Percentiles rank a stretch among this genome's conserved stretches.
Conservation (phyloP, 176 grass and related monocot species). For the Cenchrus purpureus region DNA sequence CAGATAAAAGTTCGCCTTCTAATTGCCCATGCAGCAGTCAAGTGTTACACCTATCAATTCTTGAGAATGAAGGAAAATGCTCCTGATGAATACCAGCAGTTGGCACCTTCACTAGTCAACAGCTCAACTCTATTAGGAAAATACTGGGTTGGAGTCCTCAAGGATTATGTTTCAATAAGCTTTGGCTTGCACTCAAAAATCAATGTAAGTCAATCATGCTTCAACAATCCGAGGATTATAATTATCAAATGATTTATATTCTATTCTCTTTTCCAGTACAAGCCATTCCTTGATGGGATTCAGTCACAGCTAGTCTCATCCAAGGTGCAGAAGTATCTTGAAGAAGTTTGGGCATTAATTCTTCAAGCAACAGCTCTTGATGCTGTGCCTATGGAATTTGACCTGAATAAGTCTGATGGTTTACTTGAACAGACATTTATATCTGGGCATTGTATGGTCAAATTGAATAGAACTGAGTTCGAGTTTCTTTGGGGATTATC, state of each 20-base stretch:
- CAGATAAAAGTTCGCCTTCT: slow-evolving; percentile 92
- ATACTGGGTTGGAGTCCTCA: slow-evolving; percentile 85
- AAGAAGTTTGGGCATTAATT: slow-evolving; percentile 85
- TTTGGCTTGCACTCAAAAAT: slow-evolving; percentile 80
- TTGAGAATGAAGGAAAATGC: slow-evolving; percentile 68
- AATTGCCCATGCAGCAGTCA: slow-evolving; percentile 94
- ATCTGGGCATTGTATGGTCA: slow-evolving; percentile 85
- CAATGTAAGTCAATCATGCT: slow-evolving; percentile 59
- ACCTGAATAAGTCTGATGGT: slow-evolving; percentile 51
- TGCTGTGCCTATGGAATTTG: slow-evolving; percentile 61
- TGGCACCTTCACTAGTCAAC: slow-evolving; percentile 76
- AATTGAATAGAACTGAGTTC: slow-evolving; percentile 71
- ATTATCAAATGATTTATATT: slow-evolving; percentile 28
- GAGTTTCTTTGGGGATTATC: slow-evolving; percentile 85
- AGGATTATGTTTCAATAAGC: slow-evolving; percentile 80
- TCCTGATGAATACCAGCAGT: slow-evolving; percentile 84
- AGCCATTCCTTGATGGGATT: slow-evolving; percentile 96
- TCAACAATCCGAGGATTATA: slow-evolving; percentile 27
- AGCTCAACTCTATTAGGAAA: slow-evolving; percentile 76
- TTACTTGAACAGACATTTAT: slow-evolving; percentile 59
- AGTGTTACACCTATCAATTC: slow-evolving; percentile 87
- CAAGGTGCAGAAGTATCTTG: slow-evolving; percentile 84
- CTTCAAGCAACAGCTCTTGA: slow-evolving; percentile 82
- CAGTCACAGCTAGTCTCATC: slow-evolving; percentile 83
- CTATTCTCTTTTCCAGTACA: slow-evolving; percentile 67